These are phyloP conservation scores for Penicillium sp. DNA, from an alignment of 2,329 filamentous ascomycete genomes.

Conservation along the genomic window DNA sequence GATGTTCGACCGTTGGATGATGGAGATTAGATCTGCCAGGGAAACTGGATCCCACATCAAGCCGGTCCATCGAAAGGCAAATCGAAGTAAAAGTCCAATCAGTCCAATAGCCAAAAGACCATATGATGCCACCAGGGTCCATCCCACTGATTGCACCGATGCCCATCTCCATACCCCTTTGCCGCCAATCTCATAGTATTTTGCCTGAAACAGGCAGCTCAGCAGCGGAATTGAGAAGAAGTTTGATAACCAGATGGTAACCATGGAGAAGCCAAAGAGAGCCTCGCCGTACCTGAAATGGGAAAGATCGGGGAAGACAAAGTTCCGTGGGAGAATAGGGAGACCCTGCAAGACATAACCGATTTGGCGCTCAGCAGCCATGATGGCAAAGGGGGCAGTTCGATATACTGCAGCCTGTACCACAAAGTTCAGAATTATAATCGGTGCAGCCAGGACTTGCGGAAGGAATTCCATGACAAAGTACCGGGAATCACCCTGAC, in stretches of 20 bases:
- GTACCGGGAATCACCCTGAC: conserved; percentile 68
- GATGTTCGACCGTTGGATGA: conserved; percentile 76
- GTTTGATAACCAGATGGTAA: conserved; percentile 71
- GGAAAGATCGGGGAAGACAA: conserved; percentile 63
- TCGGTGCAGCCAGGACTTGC: conserved; percentile 64
- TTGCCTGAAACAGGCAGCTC: conserved; percentile 67
- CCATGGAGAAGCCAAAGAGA: conserved; percentile 60
- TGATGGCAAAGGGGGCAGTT: conserved; percentile 70
- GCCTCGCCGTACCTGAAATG: conserved; percentile 65
- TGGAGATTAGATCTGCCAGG: conserved; percentile 71
- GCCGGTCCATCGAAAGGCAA: conserved; percentile 63
- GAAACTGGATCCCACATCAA: conserved; percentile 80
- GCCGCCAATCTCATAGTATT: conserved; percentile 56
- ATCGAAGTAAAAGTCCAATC: conserved; percentile 58
- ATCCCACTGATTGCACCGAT: conserved; percentile 70
- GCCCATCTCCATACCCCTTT: conserved; percentile 71
- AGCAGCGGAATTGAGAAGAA: conserved; percentile 73
- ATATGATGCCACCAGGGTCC: conserved; percentile 73
- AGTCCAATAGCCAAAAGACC: conserved; percentile 59
- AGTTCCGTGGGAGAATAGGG: conserved; percentile 56
- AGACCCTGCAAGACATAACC: conserved; percentile 62
- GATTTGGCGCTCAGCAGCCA: conserved; percentile 61
- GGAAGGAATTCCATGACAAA: conserved; percentile 85
- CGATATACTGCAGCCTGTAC: conserved; percentile 71
- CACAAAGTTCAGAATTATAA: conserved; percentile 73